Percentiles rank a stretch among this genome's conserved stretches.
These are phyloP conservation scores for Aspergillus baeticus DNA, from an alignment of 495 filamentous ascomycete genomes.

Conservation along the genomic window DNA sequence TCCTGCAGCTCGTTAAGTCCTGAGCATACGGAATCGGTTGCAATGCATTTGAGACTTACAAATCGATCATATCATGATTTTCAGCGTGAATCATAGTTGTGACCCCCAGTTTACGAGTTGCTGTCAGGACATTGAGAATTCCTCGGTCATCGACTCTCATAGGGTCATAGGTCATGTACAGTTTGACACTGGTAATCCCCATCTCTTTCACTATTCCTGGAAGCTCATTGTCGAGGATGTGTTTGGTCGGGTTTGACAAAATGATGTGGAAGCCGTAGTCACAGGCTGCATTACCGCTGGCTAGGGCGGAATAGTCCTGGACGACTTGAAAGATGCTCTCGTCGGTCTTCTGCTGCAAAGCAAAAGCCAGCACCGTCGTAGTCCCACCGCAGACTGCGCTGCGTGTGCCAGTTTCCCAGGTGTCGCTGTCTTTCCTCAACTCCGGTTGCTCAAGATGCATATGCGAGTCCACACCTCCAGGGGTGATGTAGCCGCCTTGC, in stretches of 20 bases:
- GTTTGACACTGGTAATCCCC: slow-evolving; percentile 56
- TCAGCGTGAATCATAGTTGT: slow-evolving; percentile 66
- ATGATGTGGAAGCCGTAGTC: slow-evolving; percentile 63
- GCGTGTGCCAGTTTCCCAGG: slow-evolving; percentile 47
- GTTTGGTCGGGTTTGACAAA: slow-evolving; percentile 48
- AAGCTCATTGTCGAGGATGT: slow-evolving; percentile 46
- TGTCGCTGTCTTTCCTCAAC: slow-evolving; percentile 45
- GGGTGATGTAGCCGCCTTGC: slow-evolving; percentile 33
- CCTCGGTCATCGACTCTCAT: slow-evolving; percentile 53
- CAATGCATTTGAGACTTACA: no score
- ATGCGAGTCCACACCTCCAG: slow-evolving; percentile 46
- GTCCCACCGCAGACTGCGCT: slow-evolving; percentile 60
- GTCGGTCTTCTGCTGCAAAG: slow-evolving; percentile 50
- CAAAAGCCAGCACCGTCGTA: slow-evolving; percentile 60
- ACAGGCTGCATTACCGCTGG: slow-evolving; percentile 48
- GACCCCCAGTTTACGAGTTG: slow-evolving; percentile 44
- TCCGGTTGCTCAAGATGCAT: slow-evolving; percentile 47
- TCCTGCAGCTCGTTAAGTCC: no score
- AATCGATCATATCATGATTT: slow-evolving; percentile 54
- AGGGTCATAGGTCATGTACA: slow-evolving; percentile 65
- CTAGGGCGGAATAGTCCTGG: slow-evolving; percentile 44
- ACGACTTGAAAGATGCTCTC: slow-evolving; percentile 48
- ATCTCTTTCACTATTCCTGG: slow-evolving; percentile 35
- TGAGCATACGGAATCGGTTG: no score
- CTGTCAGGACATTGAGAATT: slow-evolving; percentile 54